Evolutionary conservation across 225 moss, liverwort and hornwort genomes (phyloP).

Genomic region (Takakia lepidozioides): DNA sequence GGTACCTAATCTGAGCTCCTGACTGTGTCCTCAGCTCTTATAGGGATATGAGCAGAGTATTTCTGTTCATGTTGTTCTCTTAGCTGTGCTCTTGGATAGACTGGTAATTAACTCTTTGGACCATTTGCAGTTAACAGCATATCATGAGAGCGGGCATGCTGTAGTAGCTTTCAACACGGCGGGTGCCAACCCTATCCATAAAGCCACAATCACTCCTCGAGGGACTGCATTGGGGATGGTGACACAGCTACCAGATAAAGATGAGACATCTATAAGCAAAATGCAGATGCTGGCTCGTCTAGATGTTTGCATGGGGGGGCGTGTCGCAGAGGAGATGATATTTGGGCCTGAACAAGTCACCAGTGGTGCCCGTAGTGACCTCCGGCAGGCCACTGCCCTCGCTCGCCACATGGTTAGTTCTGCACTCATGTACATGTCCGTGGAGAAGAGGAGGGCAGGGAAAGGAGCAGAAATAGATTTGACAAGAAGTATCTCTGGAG

Average conservation of each 20-base stretch:
- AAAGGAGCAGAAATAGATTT: too few relatives aligned
- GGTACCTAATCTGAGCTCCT: conserved; percentile 28
- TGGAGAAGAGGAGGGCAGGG: too few relatives aligned
- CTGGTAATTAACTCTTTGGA: too few relatives aligned
- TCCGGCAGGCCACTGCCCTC: conserved; percentile 97
- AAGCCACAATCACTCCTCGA: conserved; percentile 94
- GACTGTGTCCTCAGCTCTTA: too few relatives aligned
- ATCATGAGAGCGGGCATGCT: conserved; percentile 98
- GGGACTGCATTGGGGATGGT: conserved; percentile 99
- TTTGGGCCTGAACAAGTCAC: conserved; percentile 95
- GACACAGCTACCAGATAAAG: conserved; percentile 97
- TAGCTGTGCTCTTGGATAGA: too few relatives aligned
- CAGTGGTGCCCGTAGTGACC: conserved; percentile 96
- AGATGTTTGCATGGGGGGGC: conserved; percentile 99
- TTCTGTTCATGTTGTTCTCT: too few relatives aligned
- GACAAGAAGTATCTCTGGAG: too few relatives aligned
- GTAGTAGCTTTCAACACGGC: conserved; percentile 89
- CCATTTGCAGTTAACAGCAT: conserved; percentile 83
- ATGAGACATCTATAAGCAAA: conserved; percentile 96
- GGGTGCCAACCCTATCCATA: conserved; percentile 97
- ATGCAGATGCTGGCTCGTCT: conserved; percentile 91
- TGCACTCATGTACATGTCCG: not conserved
- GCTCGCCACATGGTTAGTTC: conserved; percentile 88
- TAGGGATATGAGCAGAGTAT: too few relatives aligned
- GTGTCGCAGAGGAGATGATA: conserved; percentile 96